Base-by-base conservation (phyloP, 1,139 yeast species). In the Sugiyamaella grinbergsii region DNA sequence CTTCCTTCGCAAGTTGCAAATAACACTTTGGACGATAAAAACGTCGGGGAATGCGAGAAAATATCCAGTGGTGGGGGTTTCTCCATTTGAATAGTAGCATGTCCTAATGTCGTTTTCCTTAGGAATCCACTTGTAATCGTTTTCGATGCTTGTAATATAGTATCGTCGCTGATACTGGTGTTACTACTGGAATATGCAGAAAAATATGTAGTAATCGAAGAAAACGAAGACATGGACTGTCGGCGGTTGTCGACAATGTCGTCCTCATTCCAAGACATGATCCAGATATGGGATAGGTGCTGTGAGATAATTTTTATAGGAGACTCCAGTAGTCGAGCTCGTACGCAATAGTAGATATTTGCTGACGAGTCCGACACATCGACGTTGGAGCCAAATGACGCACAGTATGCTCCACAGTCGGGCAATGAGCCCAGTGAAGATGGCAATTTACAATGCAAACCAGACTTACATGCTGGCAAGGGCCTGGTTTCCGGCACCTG, bases 401-500 rank as follows among this genome's bases (percentile, higher is more conserved):
- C 19, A 18, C 20, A n/a, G 20, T 28, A 40, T 7, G 34, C 41
- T 6, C 42, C 48, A 15, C 43, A 32, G 4, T 41, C 47, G 13
- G 53, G 50, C 26, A 50, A 36, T 7, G 49, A 39, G 3, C 53
- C 53, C 2, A 50, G 23, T 1, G 53, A 50, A 2, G 53, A 29
- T 8, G 53, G 53, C 16, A 50, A 31, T 5, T 41, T 28, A 15
- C 11, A 29, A 36, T 50, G 53, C 1, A 29, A 16, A 10, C 50
- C 53, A n/a, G 29, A 22, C 19, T 47, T 50, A 29, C 55, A 53
- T 7, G 42, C 39, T 7, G 34, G 46, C 15, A 36, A 38, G 1
- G 53, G 42, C 8, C 44, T 42, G 15, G 33, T 24, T 19, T 50
- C 51, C 3, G 54, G 57, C 8, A 54, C 39, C 32, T 51, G 53